Base-by-base conservation (phyloP, 441 rosid genomes). In the Daphne laureola region DNA sequence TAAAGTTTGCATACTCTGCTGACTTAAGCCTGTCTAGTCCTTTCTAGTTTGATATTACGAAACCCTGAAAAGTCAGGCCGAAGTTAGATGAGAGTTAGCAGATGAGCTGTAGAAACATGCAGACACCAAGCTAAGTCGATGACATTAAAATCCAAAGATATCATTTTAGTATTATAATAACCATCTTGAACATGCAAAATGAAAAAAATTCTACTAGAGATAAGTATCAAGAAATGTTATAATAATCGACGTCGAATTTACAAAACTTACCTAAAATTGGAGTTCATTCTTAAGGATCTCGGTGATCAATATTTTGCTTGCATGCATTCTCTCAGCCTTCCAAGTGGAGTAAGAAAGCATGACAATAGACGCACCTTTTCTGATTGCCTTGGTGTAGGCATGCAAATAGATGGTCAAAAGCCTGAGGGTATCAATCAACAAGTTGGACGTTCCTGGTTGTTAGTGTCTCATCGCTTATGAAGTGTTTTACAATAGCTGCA, bases 271-370 rank as follows among this genome's bases (percentile, higher is more conserved):
- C 75, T 78, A 80, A 57, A 78, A 83, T 18, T 74, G 78, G 40
- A 83, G 84, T 23, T 76, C 76, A 65, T 64, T 65, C 73, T 83
- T 83, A 27, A 83, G 86, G 53, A 78, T 65, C 23, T 79, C 82
- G 31, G 86, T 75, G 26, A 83, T 66, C 14, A 83, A 75, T 23
- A 76, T 62, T 25, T 46, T 68, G 46, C 78, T 72, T 27, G 84
- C 90, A 62, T 83, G 86, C 86, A 83, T 83, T 74, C 80, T 83
- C 61, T 67, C 72, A 27, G 86, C 90, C 52, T 83, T 83, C 79
- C 78, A 78, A 70, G 86, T 83, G 17, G 90, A 75, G 69, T 80
- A 83, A 13, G 90, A 83, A 69, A 78, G 80, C 90, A 83, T 83
- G 55, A 83, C 62, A 1, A 86, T 78, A 51, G 84, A 76, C 63